Evolutionary conservation across 768 basidiomycete species (phyloP).

Genomic region (Podaxis sp.): DNA sequence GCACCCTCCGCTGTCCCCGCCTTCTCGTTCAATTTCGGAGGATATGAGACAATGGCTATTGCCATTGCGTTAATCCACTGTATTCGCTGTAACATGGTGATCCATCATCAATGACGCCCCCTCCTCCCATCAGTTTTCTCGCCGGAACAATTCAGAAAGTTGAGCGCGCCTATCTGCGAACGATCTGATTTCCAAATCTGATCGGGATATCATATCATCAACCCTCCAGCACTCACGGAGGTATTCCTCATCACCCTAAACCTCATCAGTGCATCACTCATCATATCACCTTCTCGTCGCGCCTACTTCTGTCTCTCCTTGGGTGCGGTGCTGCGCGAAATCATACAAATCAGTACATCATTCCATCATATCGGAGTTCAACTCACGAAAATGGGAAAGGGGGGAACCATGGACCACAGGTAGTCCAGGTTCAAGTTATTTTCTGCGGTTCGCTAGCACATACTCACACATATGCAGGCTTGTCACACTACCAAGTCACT

Average conservation of each 20-base stretch:
- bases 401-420: background rate
- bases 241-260: constrained; percentile 12
- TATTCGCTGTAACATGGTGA: background rate
- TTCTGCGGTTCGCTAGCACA: background rate
- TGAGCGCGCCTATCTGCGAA: background rate
- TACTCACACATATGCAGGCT: background rate
- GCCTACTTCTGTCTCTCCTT: background rate
- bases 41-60: background rate
- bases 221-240: constrained; percentile 12
- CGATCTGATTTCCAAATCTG: background rate
- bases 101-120: constrained; percentile 1
- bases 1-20: background rate
- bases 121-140: constrained; percentile 3
- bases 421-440: background rate
- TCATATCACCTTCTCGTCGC: constrained; percentile 4
- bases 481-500: background rate
- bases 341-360: constrained; percentile 12
- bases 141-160: constrained; percentile 4
- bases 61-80: background rate
- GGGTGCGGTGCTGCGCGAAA: background rate
- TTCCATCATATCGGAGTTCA: constrained; percentile 5
- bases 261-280: constrained; percentile 10
- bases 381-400: background rate
- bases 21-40: background rate
- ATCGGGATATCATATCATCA: constrained; percentile 10